Conservation (phyloP, 2,329 filamentous ascomycete species). For the Xylaria sp. region DNA sequence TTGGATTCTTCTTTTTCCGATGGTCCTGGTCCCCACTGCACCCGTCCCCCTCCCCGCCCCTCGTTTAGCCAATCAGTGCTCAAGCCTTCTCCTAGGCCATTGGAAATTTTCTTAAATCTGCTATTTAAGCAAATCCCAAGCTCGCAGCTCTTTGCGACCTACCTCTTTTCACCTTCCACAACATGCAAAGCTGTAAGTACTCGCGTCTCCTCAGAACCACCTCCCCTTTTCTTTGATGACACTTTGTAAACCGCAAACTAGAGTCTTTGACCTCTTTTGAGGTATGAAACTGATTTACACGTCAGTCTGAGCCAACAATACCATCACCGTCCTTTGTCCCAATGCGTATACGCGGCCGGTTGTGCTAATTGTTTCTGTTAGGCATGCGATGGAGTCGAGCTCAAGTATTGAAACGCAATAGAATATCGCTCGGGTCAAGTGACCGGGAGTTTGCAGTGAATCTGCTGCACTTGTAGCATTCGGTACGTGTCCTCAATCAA, state of each 20-base stretch:
- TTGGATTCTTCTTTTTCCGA: slow-evolving; percentile 28
- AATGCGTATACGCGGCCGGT: slow-evolving; percentile 18
- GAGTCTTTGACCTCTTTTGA: slow-evolving; percentile 87
- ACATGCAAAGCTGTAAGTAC: slow-evolving; percentile 37
- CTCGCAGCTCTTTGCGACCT: slow-evolving; percentile 22
- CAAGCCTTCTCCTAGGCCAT: slow-evolving; percentile 3
- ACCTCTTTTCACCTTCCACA: slow-evolving; percentile 17
- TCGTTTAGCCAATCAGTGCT: slow-evolving; percentile 26
- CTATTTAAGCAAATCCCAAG: slow-evolving; percentile 32
- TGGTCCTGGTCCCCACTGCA: slow-evolving; percentile 4
- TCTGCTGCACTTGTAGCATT: slow-evolving; percentile 2
- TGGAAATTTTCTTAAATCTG: slow-evolving; percentile 35
- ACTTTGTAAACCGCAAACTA: slow-evolving; percentile 81
- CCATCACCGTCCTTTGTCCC: slow-evolving; percentile 3
- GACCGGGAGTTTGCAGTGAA: not conserved
- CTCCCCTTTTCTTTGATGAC: slow-evolving; percentile 70
- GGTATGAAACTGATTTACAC: slow-evolving; percentile 90
- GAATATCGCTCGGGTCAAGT: slow-evolving; percentile 14
- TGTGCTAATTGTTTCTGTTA: slow-evolving; percentile 42
- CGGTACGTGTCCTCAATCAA: slow-evolving; percentile 28
- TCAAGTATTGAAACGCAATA: not conserved
- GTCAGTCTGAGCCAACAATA: slow-evolving; percentile 81
- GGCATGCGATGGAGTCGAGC: slow-evolving; percentile 24
- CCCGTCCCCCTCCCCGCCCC: slow-evolving; percentile 1
- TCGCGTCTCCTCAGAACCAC: not conserved